phyloP scores from a whole-genome alignment of 768 basidiomycete genomes.

The Macrocybe gigantea region DNA sequence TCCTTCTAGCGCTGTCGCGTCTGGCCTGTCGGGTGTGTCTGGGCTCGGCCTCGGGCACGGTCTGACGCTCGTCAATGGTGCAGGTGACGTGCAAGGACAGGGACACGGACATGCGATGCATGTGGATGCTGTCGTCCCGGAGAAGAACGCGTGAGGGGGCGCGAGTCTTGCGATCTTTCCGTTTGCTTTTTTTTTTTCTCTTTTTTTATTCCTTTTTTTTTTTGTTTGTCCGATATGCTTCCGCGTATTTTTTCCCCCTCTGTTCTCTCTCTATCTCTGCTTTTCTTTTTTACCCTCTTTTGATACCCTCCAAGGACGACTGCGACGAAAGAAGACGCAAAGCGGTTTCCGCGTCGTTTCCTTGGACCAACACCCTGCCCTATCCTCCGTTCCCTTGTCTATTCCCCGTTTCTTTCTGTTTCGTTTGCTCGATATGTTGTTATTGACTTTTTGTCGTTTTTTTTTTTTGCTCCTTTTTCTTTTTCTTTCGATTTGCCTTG shows the following conservation, averaged over 20 bases:
- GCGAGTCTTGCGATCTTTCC: constrained; percentile 7
- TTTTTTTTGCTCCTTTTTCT: constrained; percentile 1
- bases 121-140: constrained; percentile 30
- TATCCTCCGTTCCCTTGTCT: background rate
- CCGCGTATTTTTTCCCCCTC: background rate
- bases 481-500: background rate
- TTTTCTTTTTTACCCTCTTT: background rate
- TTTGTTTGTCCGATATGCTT: background rate
- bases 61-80: too few species aligned
- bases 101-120: constrained; percentile 35
- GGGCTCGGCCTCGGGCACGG: too few species aligned
- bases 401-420: background rate
- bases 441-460: background rate
- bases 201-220: constrained; percentile 13
- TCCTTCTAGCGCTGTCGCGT: too few species aligned
- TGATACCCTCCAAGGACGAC: background rate
- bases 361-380: constrained; percentile 1
- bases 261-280: background rate
- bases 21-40: too few species aligned
- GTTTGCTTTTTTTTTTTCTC: constrained; percentile 15
- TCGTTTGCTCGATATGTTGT: background rate
- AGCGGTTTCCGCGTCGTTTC: background rate
- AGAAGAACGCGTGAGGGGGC: background rate
- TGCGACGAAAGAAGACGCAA: too few species aligned
- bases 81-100: constrained; percentile 13